Evolutionary conservation across 2,329 filamentous ascomycete species (phyloP).

Genomic region (Aspergillus sp.): DNA sequence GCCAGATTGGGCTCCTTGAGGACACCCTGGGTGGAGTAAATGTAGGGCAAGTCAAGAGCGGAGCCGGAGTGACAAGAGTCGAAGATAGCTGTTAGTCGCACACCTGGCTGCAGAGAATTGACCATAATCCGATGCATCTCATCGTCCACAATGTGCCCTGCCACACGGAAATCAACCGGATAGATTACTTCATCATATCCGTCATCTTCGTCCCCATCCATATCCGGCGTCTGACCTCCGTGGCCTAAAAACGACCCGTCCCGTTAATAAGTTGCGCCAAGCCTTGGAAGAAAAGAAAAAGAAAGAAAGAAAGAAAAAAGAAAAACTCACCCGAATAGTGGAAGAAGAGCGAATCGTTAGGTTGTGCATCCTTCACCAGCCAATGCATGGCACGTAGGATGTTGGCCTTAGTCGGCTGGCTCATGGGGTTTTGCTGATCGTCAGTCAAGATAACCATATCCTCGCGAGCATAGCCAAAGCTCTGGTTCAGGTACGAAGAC

Average conservation of each 20-base stretch:
- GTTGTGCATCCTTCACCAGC: constrained; percentile 85
- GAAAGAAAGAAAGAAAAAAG: background rate
- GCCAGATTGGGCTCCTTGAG: constrained; percentile 63
- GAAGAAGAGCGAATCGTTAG: constrained; percentile 94
- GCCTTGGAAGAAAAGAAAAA: no score
- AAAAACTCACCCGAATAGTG: constrained; percentile 73
- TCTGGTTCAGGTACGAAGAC: constrained; percentile 79
- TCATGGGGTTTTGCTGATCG: constrained; percentile 95
- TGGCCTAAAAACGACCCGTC: constrained; percentile 45
- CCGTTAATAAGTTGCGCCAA: background rate
- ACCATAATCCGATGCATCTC: constrained; percentile 75
- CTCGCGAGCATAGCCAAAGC: constrained; percentile 86
- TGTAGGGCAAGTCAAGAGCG: constrained; percentile 58
- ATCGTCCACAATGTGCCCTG: constrained; percentile 70
- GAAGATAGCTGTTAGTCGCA: constrained; percentile 64
- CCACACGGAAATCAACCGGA: constrained; percentile 61
- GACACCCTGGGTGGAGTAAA: constrained; percentile 59
- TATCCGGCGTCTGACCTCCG: constrained; percentile 65
- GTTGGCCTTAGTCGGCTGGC: constrained; percentile 91
- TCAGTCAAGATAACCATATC: constrained; percentile 97
- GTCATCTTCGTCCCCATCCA: constrained; percentile 68
- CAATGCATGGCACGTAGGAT: constrained; percentile 95
- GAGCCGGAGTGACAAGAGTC: constrained; percentile 62
- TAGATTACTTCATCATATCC: constrained; percentile 73
- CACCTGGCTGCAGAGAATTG: constrained; percentile 65